A percentile compares a stretch with the other conserved stretches of the same genome.
Conservation (phyloP, 108 stramenopile genomes). For the Chaetoceros tenuissimus region DNA sequence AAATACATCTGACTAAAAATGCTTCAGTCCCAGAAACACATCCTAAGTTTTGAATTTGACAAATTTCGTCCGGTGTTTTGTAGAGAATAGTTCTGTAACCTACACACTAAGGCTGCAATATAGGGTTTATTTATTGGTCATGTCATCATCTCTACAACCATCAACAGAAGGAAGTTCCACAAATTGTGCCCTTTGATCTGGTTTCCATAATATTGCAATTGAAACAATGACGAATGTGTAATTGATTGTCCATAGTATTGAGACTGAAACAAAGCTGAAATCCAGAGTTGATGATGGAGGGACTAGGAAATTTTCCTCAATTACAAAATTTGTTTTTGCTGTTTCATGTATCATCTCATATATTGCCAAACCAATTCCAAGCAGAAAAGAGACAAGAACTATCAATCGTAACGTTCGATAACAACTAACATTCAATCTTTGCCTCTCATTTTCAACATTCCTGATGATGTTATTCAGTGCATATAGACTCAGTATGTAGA, state of each 20-base stretch:
- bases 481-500: constrained; percentile 80
- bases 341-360: constrained; percentile 69
- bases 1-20: too few relatives aligned
- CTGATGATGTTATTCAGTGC: constrained; percentile 72
- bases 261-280: too few relatives aligned
- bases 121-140: too few relatives aligned
- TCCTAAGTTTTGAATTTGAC: too few relatives aligned
- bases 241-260: constrained; percentile 66
- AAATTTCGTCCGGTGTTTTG: too few relatives aligned
- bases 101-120: too few relatives aligned
- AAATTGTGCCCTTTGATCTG: constrained; percentile 69
- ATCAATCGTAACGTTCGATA: constrained; percentile 72
- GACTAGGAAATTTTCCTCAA: constrained; percentile 54
- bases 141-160: too few relatives aligned
- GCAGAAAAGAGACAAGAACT: constrained; percentile 68
- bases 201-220: constrained; percentile 70
- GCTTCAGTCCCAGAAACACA: too few relatives aligned
- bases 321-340: constrained; percentile 48
- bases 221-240: constrained; percentile 63
- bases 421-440: constrained; percentile 56
- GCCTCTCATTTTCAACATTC: constrained; percentile 75
- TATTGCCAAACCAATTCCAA: constrained; percentile 67
- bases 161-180: constrained; percentile 73
- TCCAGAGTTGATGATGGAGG: too few relatives aligned
- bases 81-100: too few relatives aligned